A percentile compares a stretch with the other conserved stretches of the same genome.
Conservation (phyloP, 768 basidiomycete species). For the Serendipita sp. region DNA sequence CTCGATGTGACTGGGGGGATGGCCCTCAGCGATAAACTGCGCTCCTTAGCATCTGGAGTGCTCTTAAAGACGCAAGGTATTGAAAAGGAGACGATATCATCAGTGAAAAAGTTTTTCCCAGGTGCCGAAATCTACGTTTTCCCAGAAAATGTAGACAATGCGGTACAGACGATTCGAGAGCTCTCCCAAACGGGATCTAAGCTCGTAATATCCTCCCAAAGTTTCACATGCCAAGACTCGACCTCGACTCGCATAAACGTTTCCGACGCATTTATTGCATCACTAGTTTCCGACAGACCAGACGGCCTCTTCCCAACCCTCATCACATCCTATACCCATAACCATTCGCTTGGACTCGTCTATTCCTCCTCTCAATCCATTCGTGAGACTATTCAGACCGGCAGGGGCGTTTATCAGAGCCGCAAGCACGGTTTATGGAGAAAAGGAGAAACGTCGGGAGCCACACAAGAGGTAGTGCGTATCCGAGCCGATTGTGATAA, state of each 20-base stretch:
- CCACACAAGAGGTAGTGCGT: conserved; percentile 71
- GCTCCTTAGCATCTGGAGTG: conserved; percentile 60
- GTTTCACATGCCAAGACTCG: conserved; percentile 45
- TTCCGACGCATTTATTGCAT: conserved; percentile 72
- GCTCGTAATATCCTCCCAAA: conserved; percentile 54
- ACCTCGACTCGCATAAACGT: conserved; percentile 48
- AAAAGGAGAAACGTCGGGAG: conserved; percentile 92
- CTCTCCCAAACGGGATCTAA: conserved; percentile 43
- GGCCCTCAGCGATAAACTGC: conserved; percentile 58
- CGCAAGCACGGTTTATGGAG: conserved; percentile 92
- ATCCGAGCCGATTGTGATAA: conserved; percentile 85
- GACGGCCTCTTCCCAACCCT: conserved; percentile 92
- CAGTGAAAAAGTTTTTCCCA: conserved; percentile 58
- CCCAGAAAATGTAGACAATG: conserved; percentile 22
- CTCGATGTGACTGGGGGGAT: conserved; percentile 59
- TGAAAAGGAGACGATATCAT: conserved; percentile 61
- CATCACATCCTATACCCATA: conserved; percentile 51
- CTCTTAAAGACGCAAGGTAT: conserved; percentile 36
- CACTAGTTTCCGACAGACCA: conserved; percentile 65
- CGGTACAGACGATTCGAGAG: conserved; percentile 39
- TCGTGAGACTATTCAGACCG: conserved; percentile 69
- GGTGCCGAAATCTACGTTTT: conserved; percentile 49
- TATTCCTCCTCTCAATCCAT: conserved; percentile 86
- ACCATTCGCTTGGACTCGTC: conserved; percentile 75
- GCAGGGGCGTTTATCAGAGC: conserved; percentile 90